Evolutionary conservation across 768 basidiomycete species (phyloP).

Genomic region (Dacryopinax primogenitus): DNA sequence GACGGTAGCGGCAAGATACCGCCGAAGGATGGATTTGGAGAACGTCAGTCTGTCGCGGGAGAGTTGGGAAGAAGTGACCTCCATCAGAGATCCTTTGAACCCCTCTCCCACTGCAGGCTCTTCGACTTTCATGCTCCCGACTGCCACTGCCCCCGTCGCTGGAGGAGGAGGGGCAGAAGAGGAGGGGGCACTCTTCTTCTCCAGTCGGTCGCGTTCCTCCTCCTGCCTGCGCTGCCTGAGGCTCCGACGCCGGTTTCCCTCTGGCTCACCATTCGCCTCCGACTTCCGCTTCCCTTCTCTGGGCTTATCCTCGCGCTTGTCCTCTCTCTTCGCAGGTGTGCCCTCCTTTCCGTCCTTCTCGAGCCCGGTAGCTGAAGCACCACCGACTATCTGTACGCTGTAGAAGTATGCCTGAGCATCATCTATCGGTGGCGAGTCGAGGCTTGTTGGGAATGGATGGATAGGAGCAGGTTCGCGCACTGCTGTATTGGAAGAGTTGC

Average conservation of each 20-base stretch:
- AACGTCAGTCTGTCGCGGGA: conserved; percentile 83
- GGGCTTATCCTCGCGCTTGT: neutral
- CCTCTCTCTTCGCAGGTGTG: neutral
- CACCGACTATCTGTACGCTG: conserved; percentile 59
- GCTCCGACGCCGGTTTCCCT: conserved; percentile 6
- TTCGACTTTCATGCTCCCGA: conserved; percentile 46
- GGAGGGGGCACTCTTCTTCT: conserved; percentile 14
- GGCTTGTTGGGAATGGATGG: neutral
- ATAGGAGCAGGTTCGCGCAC: conserved; percentile 18
- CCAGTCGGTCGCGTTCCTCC: neutral
- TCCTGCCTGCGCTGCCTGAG: neutral
- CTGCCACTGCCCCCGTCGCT: neutral
- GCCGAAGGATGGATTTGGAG: conserved; percentile 91
- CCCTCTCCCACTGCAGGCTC: conserved; percentile 8
- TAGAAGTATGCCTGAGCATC: conserved; percentile 77
- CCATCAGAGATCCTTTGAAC: conserved; percentile 14
- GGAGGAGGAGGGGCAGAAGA: conserved; percentile 15
- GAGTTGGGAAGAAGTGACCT: conserved; percentile 31
- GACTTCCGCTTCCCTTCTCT: conserved; percentile 18
- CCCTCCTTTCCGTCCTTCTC: conserved; percentile 3
- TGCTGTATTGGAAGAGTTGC: conserved; percentile 19
- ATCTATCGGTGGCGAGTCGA: conserved; percentile 53
- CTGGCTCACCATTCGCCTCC: conserved; percentile 6
- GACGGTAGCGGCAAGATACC: conserved; percentile 91
- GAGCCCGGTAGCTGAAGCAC: neutral